Conservation (phyloP, 2,329 filamentous ascomycete genomes). For the Penicillium sp. region DNA sequence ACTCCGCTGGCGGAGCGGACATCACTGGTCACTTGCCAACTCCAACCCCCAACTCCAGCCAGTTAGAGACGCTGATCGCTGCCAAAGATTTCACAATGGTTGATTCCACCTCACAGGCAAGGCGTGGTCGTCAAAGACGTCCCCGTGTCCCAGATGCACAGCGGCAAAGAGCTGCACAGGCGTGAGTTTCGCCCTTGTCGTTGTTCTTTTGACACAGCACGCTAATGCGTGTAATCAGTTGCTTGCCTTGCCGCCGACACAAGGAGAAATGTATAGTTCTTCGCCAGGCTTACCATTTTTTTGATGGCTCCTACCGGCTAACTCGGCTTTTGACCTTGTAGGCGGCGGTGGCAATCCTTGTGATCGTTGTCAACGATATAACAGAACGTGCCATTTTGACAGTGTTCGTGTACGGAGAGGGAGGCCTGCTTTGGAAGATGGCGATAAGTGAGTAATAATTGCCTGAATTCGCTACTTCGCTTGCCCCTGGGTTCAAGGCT, state of each 20-base stretch:
- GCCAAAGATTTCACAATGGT: neutral
- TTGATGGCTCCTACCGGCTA: neutral
- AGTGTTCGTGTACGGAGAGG: conserved; percentile 9
- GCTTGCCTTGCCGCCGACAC: conserved; percentile 51
- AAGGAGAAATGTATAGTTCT: conserved; percentile 50
- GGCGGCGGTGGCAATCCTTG: conserved; percentile 56
- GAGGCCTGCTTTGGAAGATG: neutral
- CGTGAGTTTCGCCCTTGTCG: conserved; percentile 21
- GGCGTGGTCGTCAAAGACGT: neutral
- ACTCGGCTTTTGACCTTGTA: neutral
- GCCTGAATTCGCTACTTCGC: neutral
- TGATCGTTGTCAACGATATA: conserved; percentile 51
- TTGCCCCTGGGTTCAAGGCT: neutral
- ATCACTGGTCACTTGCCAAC: neutral
- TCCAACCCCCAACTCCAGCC: neutral
- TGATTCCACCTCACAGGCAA: neutral
- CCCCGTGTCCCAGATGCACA: conserved; percentile 29
- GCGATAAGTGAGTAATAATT: neutral
- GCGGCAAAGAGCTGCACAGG: conserved; percentile 30
- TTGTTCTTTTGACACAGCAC: neutral
- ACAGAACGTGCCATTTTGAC: conserved; percentile 51
- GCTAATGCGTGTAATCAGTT: conserved; percentile 33
- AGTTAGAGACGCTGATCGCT: too few species aligned
- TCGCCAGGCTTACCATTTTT: neutral
- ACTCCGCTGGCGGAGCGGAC: neutral